Conservation (phyloP, 2,329 filamentous ascomycete genomes). For the Fusarium burgessii region DNA sequence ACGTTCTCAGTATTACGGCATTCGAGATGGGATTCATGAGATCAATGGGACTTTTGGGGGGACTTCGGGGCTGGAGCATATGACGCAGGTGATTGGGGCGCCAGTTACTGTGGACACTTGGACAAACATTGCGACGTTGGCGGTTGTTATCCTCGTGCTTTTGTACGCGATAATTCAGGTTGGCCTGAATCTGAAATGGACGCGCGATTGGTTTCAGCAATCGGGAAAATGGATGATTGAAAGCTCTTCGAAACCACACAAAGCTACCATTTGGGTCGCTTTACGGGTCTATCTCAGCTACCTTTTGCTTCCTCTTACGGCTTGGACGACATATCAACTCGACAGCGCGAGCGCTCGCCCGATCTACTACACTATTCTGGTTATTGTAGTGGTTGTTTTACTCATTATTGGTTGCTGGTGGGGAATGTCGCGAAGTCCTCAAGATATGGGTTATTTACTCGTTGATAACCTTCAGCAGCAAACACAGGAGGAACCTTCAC, state of each 20-base stretch:
- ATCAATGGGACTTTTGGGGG: constrained; percentile 72
- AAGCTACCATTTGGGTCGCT: constrained; percentile 58
- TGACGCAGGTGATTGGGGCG: constrained; percentile 77
- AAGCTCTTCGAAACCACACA: constrained; percentile 48
- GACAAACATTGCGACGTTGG: constrained; percentile 75
- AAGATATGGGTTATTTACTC: constrained; percentile 48
- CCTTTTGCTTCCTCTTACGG: constrained; percentile 77
- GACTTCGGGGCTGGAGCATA: constrained; percentile 69
- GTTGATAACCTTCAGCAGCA: constrained; percentile 72
- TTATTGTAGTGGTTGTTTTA: constrained; percentile 34
- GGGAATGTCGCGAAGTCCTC: constrained; percentile 41
- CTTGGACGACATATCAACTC: constrained; percentile 79
- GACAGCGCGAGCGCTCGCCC: constrained; percentile 33
- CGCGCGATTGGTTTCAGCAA: constrained; percentile 58
- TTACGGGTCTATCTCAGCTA: constrained; percentile 81
- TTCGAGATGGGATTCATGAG: constrained; percentile 70
- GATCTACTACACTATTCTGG: constrained; percentile 51
- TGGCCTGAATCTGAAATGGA: constrained; percentile 31
- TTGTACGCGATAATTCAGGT: constrained; percentile 67
- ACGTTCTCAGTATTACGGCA: constrained; percentile 43
- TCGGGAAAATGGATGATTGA: constrained; percentile 45
- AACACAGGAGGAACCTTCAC: constrained; percentile 57
- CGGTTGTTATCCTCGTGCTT: constrained; percentile 68
- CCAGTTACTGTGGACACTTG: constrained; percentile 72
- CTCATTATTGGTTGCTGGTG: constrained; percentile 47